phyloP scores from a whole-genome alignment of 225 moss, liverwort and hornwort species.

The Polytrichum formosum region DNA sequence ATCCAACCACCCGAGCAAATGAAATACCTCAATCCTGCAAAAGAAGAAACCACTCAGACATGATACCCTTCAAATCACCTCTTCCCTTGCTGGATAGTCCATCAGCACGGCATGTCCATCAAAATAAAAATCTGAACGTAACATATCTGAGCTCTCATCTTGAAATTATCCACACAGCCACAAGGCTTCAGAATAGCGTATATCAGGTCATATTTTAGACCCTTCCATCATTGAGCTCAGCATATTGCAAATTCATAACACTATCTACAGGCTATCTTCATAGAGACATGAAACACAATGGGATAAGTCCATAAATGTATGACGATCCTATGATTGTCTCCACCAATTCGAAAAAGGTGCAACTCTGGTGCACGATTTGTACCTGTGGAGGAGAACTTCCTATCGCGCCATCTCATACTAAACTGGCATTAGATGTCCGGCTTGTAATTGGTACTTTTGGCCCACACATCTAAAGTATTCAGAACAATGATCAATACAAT shows the following conservation, averaged over 20 bases:
- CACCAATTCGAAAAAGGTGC: constrained; percentile 2
- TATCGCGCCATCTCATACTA: constrained; percentile 13
- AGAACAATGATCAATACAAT: too few species aligned
- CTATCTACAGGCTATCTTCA: too few species aligned
- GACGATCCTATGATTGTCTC: not conserved
- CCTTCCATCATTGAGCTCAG: constrained; percentile 13
- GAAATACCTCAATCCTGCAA: too few species aligned
- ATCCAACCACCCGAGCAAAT: too few species aligned
- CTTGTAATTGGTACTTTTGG: constrained; percentile 7
- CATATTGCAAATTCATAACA: not conserved
- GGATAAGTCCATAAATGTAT: too few species aligned
- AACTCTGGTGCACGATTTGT: constrained; percentile 7
- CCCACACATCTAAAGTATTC: not conserved
- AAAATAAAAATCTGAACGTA: too few species aligned
- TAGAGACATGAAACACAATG: too few species aligned
- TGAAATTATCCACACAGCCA: constrained; percentile 8
- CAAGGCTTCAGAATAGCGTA: constrained; percentile 16
- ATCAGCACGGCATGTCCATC: too few species aligned
- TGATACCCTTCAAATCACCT: too few species aligned
- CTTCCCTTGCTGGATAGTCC: too few species aligned
- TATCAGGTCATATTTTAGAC: constrained; percentile 4
- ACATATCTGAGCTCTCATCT: not conserved
- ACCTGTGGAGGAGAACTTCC: constrained; percentile 7
- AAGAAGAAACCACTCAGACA: too few species aligned
- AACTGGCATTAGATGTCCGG: constrained; percentile 10